A percentile compares a stretch with the other conserved stretches of the same genome.
phyloP scores from a whole-genome alignment of 2,329 filamentous ascomycete species.

The Colletotrichum destructivum region DNA sequence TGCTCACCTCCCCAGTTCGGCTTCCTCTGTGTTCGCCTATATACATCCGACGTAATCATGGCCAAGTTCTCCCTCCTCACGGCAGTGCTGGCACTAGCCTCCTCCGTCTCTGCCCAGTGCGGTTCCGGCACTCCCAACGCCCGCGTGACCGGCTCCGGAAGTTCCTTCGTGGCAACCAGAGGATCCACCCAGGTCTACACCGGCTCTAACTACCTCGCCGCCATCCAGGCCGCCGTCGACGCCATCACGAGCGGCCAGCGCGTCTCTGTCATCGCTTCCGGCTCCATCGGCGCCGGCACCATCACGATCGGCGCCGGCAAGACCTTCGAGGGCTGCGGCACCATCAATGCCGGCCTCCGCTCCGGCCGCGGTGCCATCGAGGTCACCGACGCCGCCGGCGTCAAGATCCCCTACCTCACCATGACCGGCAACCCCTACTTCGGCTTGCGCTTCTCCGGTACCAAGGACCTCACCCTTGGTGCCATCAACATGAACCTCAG shows the following conservation, averaged over 20 bases:
- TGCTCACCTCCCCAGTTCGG: neutral
- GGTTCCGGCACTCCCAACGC: conserved; percentile 63
- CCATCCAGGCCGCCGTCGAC: conserved; percentile 69
- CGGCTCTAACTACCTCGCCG: conserved; percentile 67
- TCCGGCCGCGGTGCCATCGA: conserved; percentile 69
- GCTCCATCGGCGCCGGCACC: conserved; percentile 68
- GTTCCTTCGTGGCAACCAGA: conserved; percentile 59
- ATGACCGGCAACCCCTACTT: conserved; percentile 73
- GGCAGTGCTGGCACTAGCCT: conserved; percentile 58
- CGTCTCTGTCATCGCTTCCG: conserved; percentile 67
- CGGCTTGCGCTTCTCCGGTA: conserved; percentile 69
- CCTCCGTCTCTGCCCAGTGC: conserved; percentile 59
- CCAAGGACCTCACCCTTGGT: conserved; percentile 63
- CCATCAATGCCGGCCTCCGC: conserved; percentile 62
- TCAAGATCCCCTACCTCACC: conserved; percentile 69
- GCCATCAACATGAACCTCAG: conserved; percentile 69
- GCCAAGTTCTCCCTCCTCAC: conserved; percentile 46
- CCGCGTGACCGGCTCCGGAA: conserved; percentile 62
- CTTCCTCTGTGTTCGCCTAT: neutral
- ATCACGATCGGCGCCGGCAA: conserved; percentile 67
- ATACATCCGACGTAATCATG: conserved; percentile 39
- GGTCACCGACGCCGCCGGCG: conserved; percentile 61
- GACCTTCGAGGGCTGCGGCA: conserved; percentile 72
- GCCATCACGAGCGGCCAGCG: conserved; percentile 66
- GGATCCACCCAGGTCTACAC: conserved; percentile 64